Evolutionary conservation across 192 early-diverging fungal genomes (phyloP), one percentile per base, ranked within the genome.

Genomic region (Backusella tarrabulga): DNA sequence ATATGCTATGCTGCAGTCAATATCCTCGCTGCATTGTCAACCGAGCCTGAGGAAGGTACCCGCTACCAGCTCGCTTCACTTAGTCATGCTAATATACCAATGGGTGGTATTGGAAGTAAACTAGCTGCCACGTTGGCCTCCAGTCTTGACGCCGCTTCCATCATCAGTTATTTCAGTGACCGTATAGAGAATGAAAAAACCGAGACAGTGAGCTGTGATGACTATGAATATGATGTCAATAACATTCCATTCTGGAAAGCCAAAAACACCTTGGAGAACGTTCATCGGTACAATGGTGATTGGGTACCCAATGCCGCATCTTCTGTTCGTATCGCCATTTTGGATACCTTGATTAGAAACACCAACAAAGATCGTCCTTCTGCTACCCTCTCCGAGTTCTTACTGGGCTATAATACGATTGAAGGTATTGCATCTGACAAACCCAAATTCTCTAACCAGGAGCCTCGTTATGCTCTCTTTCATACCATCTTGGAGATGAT

Each of bases 271-370:
- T 77, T 68, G 71, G 83, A 42, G 23, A 81, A 85, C 15, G 11
- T 38, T n/a, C 68, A 74, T 36, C 63, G 46, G 4, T 74, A 52
- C 8, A 50, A 46, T 35, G 77, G 73, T 14, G 36, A 40, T 29
- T 34, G 26, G 23, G 34, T 34, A 11, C 63, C 35, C 21, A 50
- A 35, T 29, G 44, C 66, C 1, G 19, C 50, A 2, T 68, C 44
- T 5, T 83, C 91, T 35, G 87, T 97, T 29, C 92, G 94, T 0
- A 83, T 95, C 46, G 92, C 95, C 6, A 93, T 98, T 50, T 81
- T 98, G 56, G 93, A 97, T 63, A 81, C 98, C 71, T 83, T 99
- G 50, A 79, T 98, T 15, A 88, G 89, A 19, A 98, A 97, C 80
- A 69, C 95, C 9, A 75, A 80, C 7, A 79, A 83, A 1, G 72